Conservation (phyloP, 176 grass and related monocot genomes). For the Oryza meyeriana region DNA sequence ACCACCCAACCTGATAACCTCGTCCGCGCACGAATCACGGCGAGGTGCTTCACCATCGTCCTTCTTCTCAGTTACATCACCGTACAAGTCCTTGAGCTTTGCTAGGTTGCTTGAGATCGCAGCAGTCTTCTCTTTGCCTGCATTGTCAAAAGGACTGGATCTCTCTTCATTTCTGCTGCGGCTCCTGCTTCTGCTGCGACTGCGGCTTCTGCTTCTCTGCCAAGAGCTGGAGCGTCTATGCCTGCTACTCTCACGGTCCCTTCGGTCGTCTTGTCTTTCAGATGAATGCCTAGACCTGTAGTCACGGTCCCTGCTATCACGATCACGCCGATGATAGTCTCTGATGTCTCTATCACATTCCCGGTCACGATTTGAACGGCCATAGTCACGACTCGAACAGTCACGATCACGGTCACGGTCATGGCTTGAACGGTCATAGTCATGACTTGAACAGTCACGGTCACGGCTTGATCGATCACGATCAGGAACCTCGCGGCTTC, state of each 20-base stretch:
- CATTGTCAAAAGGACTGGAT: slow-evolving; percentile 35
- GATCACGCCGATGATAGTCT: neutral
- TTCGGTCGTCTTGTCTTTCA: slow-evolving; percentile 29
- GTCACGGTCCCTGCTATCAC: neutral
- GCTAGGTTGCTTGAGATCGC: slow-evolving; percentile 61
- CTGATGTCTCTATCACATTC: neutral
- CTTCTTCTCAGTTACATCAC: slow-evolving; percentile 61
- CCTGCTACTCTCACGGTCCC: slow-evolving; percentile 43
- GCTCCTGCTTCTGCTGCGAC: slow-evolving; percentile 32
- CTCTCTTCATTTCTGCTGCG: slow-evolving; percentile 31
- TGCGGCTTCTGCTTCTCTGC: slow-evolving; percentile 41
- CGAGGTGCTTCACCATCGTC: slow-evolving; percentile 35
- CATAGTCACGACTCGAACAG: slow-evolving; percentile 5
- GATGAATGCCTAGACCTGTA: neutral
- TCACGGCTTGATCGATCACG: slow-evolving; percentile 11
- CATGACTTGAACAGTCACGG: slow-evolving; percentile 1
- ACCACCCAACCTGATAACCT: slow-evolving; percentile 79
- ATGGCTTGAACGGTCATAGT: neutral
- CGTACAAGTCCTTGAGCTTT: slow-evolving; percentile 88
- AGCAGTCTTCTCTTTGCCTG: slow-evolving; percentile 44
- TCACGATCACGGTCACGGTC: neutral
- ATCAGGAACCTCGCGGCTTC: slow-evolving; percentile 12
- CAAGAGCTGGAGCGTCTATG: slow-evolving; percentile 45
- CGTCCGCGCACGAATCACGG: slow-evolving; percentile 67
- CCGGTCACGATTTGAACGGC: neutral